Base-by-base conservation (phyloP, 768 basidiomycete species). In the Mycena floridula region DNA sequence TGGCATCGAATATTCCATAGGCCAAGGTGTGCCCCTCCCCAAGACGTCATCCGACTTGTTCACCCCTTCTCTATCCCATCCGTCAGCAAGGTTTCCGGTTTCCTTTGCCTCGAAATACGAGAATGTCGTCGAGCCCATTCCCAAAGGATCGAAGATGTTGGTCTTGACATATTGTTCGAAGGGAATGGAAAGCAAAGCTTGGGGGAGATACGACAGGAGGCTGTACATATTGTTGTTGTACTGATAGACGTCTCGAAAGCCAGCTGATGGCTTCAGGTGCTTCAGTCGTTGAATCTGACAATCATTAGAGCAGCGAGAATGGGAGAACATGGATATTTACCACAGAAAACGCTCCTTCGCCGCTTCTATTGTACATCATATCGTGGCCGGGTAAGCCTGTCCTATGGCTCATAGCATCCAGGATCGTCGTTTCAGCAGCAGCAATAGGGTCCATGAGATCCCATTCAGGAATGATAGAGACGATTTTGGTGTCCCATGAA, bases 91-190 rank as follows among this genome's bases (percentile, higher is more conserved):
- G 5, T 53, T 47, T 21, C 62, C 62, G 12, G 46, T 57, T 30
- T 50, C 45, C 21, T 54, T 51, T 6, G 61, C 60, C 5, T 54
- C 42, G n/a, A 54, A 48, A 15, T 51, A 57, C 3, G 57, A 60
- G 46, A 59, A 63, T 0, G 60, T 62, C 4, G 61, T 58, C 2
- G 51, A 46, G 9, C 52, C 54, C 54, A 63, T 45, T 1, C 58
- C 55, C 4, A 65, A 50, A 0, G 55, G 57, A 8, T 50, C 53
- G 21, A 65, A 53, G 8, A 65, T 61, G 38, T 57, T 50, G 3
- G 56, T 51, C 41, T 55, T 56, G 32, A 65, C 57, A 42, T 58
- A 61, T 15, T 48, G 50, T 16, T 56, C 52, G 40, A 57, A 57
- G 0, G 65, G 54, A 39, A 68, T 62, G 15, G 15, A 8, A 13